These are phyloP conservation scores for Ilyonectria robusta DNA, from an alignment of 2,329 filamentous ascomycete species.

Conservation along the genomic window DNA sequence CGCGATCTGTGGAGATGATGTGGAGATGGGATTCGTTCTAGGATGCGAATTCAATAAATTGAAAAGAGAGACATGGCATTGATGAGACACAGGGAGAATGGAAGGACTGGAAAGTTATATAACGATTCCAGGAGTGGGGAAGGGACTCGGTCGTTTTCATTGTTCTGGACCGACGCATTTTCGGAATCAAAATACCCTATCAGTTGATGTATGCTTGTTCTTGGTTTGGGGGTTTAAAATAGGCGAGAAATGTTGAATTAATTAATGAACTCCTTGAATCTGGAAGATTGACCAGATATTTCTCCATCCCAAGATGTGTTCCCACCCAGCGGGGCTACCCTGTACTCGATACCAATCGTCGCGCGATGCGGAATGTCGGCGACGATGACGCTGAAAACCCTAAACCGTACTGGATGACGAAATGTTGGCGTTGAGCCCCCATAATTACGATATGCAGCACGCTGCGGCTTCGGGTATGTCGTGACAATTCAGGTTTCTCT, in stretches of 20 bases:
- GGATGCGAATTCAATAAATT: not conserved
- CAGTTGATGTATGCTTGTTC: constrained; percentile 14
- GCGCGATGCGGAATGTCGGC: not conserved
- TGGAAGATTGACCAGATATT: not conserved
- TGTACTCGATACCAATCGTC: not conserved
- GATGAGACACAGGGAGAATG: not conserved
- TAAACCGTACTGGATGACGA: no score
- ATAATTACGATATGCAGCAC: no score
- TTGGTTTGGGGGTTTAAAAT: constrained; percentile 9
- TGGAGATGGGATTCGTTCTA: not conserved
- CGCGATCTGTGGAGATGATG: constrained; percentile 44
- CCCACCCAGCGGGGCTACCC: not conserved
- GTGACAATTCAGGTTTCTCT: no score
- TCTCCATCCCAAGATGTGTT: not conserved
- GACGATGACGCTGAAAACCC: not conserved
- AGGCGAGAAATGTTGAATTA: constrained; percentile 13
- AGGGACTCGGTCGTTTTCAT: not conserved
- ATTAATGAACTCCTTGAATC: not conserved
- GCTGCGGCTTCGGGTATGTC: no score
- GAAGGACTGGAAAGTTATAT: not conserved
- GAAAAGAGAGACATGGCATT: not conserved
- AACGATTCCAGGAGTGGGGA: not conserved
- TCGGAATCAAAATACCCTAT: constrained; percentile 29
- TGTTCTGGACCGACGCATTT: constrained; percentile 12
- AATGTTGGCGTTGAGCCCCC: no score